Evolutionary conservation across 2,329 filamentous ascomycete genomes (phyloP).

Genomic region (Pseudocercospora vitis): DNA sequence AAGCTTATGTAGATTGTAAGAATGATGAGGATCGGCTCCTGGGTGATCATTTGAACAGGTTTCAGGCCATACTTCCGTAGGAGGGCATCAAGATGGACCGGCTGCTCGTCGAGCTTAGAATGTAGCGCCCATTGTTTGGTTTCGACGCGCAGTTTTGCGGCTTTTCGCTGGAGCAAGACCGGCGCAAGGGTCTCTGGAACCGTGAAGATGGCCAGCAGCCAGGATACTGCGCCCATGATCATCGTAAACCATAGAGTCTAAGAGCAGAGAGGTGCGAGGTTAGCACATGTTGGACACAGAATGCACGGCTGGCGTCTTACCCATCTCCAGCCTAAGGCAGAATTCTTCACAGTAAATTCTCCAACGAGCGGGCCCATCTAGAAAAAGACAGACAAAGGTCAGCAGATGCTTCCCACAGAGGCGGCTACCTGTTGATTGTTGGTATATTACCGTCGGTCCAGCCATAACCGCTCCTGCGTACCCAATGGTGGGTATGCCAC

Average conservation of each 20-base stretch:
- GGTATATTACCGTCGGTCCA: slow-evolving; percentile 52
- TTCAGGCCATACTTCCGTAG: slow-evolving; percentile 47
- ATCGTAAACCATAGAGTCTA: slow-evolving; percentile 56
- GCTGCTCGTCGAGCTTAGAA: slow-evolving; percentile 47
- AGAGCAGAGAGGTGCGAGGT: neutral
- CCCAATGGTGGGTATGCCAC: slow-evolving; percentile 15
- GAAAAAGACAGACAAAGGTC: too few species aligned
- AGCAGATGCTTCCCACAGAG: too few species aligned
- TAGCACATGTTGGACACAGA: neutral
- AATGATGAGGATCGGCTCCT: slow-evolving; percentile 51
- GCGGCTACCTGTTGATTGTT: too few species aligned
- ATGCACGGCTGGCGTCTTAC: neutral
- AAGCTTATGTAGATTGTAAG: slow-evolving; percentile 48
- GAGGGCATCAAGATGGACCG: slow-evolving; percentile 42
- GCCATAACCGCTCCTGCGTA: slow-evolving; percentile 47
- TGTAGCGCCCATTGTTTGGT: slow-evolving; percentile 52
- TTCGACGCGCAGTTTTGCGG: slow-evolving; percentile 49
- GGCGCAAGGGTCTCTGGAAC: slow-evolving; percentile 55
- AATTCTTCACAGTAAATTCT: slow-evolving; percentile 50
- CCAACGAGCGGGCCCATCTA: slow-evolving; percentile 52
- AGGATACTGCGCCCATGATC: slow-evolving; percentile 49
- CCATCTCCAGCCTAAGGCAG: slow-evolving; percentile 57
- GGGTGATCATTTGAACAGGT: slow-evolving; percentile 45
- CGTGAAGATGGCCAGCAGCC: slow-evolving; percentile 45
- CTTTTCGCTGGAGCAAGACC: slow-evolving; percentile 51